These are phyloP conservation scores for Xylaria telfairii DNA, from an alignment of 495 filamentous ascomycete species.

Conservation along the genomic window DNA sequence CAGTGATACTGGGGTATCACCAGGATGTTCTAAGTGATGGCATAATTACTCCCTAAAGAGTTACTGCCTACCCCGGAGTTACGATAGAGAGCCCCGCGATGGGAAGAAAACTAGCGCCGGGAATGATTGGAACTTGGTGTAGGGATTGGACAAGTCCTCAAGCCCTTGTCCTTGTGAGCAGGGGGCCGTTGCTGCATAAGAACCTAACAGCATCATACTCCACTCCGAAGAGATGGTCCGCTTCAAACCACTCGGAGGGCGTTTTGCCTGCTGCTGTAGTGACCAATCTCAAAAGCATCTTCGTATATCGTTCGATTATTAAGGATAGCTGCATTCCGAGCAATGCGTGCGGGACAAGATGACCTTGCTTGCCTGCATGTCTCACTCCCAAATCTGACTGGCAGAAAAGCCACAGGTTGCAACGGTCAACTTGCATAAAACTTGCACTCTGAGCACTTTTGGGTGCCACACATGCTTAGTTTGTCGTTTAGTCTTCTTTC, in stretches of 20 bases:
- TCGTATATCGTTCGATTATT: conserved; percentile 14
- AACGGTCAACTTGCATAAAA: conserved; percentile 21
- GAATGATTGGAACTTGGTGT: not conserved
- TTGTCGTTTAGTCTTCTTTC: not conserved
- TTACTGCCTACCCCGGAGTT: conserved; percentile 6
- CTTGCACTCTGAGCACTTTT: not conserved
- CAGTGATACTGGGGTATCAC: not conserved
- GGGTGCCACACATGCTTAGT: conserved; percentile 1
- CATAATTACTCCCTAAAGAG: conserved; percentile 8
- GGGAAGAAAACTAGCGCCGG: not conserved
- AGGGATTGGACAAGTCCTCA: conserved; percentile 3
- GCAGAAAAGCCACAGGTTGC: conserved; percentile 4
- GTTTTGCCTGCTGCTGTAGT: not conserved
- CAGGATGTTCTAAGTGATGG: not conserved
- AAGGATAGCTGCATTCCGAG: conserved; percentile 16
- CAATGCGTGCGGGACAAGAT: not conserved
- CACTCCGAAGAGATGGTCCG: not conserved
- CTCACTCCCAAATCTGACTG: conserved; percentile 5
- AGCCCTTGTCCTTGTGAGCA: conserved; percentile 15
- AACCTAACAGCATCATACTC: conserved; percentile 12
- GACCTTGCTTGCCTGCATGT: conserved; percentile 3
- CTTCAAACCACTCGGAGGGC: not conserved
- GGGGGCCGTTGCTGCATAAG: conserved; percentile 8
- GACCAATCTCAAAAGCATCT: not conserved
- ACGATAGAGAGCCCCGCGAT: not conserved